Evolutionary conservation across 2,329 filamentous ascomycete genomes (phyloP).

Genomic region (Peltaster fructicola): DNA sequence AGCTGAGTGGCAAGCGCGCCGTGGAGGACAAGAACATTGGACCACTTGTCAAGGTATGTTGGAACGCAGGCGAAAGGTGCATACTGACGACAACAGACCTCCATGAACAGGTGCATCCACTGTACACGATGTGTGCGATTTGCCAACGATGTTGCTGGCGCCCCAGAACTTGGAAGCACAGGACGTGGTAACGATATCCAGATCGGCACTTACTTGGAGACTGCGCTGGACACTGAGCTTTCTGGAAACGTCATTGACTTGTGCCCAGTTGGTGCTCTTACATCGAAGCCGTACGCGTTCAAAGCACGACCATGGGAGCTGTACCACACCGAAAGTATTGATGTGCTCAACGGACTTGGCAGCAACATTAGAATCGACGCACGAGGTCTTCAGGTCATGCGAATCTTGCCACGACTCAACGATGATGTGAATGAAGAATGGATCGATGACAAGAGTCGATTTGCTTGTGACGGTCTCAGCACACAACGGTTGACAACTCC

Average conservation of each 20-base stretch:
- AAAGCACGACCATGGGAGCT: slow-evolving; percentile 92
- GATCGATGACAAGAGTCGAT: slow-evolving; percentile 97
- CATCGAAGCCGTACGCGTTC: slow-evolving; percentile 96
- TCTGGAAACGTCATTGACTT: slow-evolving; percentile 97
- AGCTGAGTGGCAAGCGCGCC: slow-evolving; percentile 85
- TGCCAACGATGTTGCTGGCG: slow-evolving; percentile 90
- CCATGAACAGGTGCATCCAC: slow-evolving; percentile 99
- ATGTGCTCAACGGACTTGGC: slow-evolving; percentile 81
- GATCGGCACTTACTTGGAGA: slow-evolving; percentile 94
- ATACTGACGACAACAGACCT: slow-evolving; percentile 40
- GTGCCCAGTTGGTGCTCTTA: slow-evolving; percentile 90
- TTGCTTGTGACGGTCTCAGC: slow-evolving; percentile 90
- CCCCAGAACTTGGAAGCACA: slow-evolving; percentile 82
- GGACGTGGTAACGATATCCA: slow-evolving; percentile 95
- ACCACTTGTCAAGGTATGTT: slow-evolving; percentile 61
- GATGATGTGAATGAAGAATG: slow-evolving; percentile 98
- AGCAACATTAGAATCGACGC: slow-evolving; percentile 92
- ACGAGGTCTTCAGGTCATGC: slow-evolving; percentile 89
- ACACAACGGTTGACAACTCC: slow-evolving; percentile 91
- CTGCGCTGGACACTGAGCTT: slow-evolving; percentile 81
- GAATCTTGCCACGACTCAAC: slow-evolving; percentile 78
- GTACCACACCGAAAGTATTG: slow-evolving; percentile 88
- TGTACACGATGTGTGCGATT: slow-evolving; percentile 97
- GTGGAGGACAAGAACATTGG: slow-evolving; percentile 99
- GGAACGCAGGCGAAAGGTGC: not conserved